phyloP scores from a whole-genome alignment of 345 rosid species.

The Raphanus raphanistrum region DNA sequence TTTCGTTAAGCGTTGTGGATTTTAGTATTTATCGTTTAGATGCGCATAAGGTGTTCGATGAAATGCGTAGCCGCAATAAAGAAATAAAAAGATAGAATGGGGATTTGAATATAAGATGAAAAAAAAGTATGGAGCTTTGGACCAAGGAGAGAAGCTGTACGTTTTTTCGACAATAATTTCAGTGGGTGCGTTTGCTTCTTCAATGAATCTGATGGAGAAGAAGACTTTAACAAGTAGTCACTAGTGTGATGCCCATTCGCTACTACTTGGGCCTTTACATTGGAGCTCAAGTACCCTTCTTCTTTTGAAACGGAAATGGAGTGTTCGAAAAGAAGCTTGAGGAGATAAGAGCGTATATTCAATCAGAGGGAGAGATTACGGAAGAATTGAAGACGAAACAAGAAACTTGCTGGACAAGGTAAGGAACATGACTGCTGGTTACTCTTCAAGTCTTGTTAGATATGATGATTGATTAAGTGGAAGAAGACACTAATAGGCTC shows the following conservation, averaged over 20 bases:
- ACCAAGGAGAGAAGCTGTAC: slow-evolving; percentile 45
- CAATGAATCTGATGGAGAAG: slow-evolving; percentile 51
- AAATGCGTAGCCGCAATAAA: slow-evolving; percentile 17
- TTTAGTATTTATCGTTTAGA: not conserved
- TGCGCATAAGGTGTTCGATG: slow-evolving; percentile 28
- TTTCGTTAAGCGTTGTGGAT: not conserved
- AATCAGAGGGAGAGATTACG: slow-evolving; percentile 33
- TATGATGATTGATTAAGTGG: no score
- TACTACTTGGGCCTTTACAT: slow-evolving; percentile 10
- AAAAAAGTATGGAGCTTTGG: slow-evolving; percentile 21
- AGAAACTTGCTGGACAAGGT: slow-evolving; percentile 29
- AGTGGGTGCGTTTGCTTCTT: slow-evolving; percentile 22
- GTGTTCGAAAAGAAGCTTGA: slow-evolving; percentile 38
- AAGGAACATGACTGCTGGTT: no score
- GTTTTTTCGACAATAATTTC: slow-evolving; percentile 35
- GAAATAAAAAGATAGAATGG: slow-evolving; percentile 25
- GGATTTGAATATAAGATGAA: slow-evolving; percentile 40
- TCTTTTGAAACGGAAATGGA: not conserved
- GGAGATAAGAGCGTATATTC: slow-evolving; percentile 28
- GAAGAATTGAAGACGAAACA: slow-evolving; percentile 26
- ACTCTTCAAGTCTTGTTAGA: no score
- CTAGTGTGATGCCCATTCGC: slow-evolving; percentile 9
- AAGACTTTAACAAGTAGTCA: slow-evolving; percentile 53
- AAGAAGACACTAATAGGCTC: no score
- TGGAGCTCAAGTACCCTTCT: slow-evolving; percentile 3